Percentiles rank a stretch among this genome's conserved stretches.
Conservation (phyloP, 163 green algal genomes). For the Smithsoniella earleae region DNA sequence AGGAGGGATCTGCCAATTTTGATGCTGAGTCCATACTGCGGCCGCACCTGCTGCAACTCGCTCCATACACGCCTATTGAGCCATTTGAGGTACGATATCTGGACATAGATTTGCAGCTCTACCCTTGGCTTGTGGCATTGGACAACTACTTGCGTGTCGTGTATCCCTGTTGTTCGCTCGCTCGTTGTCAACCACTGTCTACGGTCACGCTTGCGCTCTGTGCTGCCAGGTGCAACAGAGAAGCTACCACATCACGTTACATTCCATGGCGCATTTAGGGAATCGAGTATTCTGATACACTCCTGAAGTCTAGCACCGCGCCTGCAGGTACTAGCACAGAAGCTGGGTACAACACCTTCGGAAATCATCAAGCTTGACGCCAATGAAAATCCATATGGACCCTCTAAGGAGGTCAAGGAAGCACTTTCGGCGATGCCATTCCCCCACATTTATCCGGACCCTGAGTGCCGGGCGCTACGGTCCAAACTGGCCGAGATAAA, state of each 20-base stretch:
- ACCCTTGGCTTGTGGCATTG: background rate
- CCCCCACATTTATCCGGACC: constrained; percentile 97
- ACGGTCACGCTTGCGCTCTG: no score
- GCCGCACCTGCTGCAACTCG: constrained; percentile 77
- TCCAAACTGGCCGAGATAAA: constrained; percentile 61
- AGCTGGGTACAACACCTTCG: constrained; percentile 63
- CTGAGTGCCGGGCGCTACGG: constrained; percentile 74
- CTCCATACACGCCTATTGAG: constrained; percentile 93
- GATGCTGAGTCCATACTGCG: constrained; percentile 57
- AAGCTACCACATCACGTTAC: background rate
- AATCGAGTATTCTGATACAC: background rate
- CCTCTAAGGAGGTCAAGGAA: constrained; percentile 78
- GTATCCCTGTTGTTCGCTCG: no score
- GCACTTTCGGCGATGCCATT: constrained; percentile 82
- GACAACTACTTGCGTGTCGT: background rate
- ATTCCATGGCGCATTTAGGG: no score
- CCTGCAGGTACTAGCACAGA: constrained; percentile 64
- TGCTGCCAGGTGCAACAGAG: background rate
- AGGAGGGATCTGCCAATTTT: background rate
- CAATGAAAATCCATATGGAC: constrained; percentile 98
- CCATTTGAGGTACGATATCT: constrained; percentile 60
- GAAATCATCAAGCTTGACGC: constrained; percentile 98
- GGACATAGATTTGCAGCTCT: background rate
- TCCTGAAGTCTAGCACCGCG: background rate
- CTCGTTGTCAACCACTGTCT: no score